A percentile compares a stretch with the other conserved stretches of the same genome.
These are phyloP conservation scores for Tulasnella sp. DNA, from an alignment of 768 basidiomycete genomes.

Conservation along the genomic window DNA sequence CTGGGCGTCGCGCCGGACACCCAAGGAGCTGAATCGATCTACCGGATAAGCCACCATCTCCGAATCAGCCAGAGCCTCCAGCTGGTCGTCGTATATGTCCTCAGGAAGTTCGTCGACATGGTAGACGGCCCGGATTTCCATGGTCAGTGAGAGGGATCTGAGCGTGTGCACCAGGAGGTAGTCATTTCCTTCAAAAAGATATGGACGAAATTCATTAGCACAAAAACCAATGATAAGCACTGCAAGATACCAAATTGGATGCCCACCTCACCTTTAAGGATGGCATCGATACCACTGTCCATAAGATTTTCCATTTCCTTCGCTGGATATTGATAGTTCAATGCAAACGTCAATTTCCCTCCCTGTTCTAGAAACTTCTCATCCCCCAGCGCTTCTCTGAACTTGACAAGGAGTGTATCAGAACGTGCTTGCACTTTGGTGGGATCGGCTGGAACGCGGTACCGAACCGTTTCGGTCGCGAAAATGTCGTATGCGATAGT, in stretches of 20 bases:
- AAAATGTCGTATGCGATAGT: conserved; percentile 40
- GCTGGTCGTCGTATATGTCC: neutral
- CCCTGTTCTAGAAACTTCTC: conserved; percentile 21
- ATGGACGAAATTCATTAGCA: no score
- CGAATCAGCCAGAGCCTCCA: neutral
- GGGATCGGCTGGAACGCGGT: neutral
- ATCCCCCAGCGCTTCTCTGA: neutral
- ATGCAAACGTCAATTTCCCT: conserved; percentile 22
- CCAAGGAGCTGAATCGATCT: neutral
- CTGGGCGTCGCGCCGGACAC: neutral
- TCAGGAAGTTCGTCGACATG: neutral
- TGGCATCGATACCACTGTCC: neutral
- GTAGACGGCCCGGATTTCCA: neutral
- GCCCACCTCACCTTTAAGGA: conserved; percentile 4
- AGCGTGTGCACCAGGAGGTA: neutral
- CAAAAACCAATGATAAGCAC: neutral
- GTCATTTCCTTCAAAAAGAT: neutral
- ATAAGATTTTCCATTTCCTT: neutral
- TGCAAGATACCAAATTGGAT: no score
- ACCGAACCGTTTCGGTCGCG: neutral
- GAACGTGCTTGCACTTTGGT: neutral
- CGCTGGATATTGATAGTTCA: conserved; percentile 21
- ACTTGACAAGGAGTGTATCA: neutral
- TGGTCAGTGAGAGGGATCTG: neutral
- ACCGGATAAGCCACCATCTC: neutral